A percentile compares a stretch with the other conserved stretches of the same genome.
Conservation (phyloP, 352 stramenopile genomes). For the Phytophthora megakarya region DNA sequence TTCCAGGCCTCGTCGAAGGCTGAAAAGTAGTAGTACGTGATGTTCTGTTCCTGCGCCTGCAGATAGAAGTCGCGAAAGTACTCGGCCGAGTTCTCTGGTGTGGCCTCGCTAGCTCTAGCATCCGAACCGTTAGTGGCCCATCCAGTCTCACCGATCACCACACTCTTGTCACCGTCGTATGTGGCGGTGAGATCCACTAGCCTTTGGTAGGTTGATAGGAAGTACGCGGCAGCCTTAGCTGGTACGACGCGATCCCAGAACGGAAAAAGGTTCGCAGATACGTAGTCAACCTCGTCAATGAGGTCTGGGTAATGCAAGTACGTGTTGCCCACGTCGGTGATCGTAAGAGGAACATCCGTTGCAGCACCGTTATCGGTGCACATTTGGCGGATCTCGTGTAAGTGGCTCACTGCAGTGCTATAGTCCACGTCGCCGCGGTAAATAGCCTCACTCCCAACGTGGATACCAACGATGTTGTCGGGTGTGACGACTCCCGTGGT, state of each 20-base stretch:
- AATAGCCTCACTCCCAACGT: slow-evolving; percentile 1
- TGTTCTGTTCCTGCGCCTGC: slow-evolving; percentile 41
- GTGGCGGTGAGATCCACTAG: slow-evolving; percentile 44
- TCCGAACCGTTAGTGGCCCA: slow-evolving; percentile 52
- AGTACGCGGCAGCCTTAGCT: slow-evolving; percentile 1
- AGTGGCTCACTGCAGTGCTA: neutral
- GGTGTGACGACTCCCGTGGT: neutral
- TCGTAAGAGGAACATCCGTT: slow-evolving; percentile 29
- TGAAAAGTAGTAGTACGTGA: slow-evolving; percentile 72
- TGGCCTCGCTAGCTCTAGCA: slow-evolving; percentile 34
- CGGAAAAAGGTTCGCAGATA: slow-evolving; percentile 75
- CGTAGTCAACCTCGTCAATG: slow-evolving; percentile 59
- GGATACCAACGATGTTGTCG: neutral
- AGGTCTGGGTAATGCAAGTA: slow-evolving; percentile 32
- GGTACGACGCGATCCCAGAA: slow-evolving; percentile 61
- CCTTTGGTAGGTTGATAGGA: neutral
- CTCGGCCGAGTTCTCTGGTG: slow-evolving; percentile 49
- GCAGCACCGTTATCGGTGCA: slow-evolving; percentile 33
- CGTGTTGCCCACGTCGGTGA: slow-evolving; percentile 21
- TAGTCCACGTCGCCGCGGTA: neutral
- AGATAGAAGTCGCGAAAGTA: slow-evolving; percentile 74
- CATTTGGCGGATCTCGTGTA: slow-evolving; percentile 41
- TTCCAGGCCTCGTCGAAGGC: slow-evolving; percentile 61
- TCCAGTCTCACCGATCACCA: slow-evolving; percentile 66
- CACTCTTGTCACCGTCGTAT: slow-evolving; percentile 42